Conservation (phyloP, 805 yeast species). For the Wickerhamomyces alni region DNA sequence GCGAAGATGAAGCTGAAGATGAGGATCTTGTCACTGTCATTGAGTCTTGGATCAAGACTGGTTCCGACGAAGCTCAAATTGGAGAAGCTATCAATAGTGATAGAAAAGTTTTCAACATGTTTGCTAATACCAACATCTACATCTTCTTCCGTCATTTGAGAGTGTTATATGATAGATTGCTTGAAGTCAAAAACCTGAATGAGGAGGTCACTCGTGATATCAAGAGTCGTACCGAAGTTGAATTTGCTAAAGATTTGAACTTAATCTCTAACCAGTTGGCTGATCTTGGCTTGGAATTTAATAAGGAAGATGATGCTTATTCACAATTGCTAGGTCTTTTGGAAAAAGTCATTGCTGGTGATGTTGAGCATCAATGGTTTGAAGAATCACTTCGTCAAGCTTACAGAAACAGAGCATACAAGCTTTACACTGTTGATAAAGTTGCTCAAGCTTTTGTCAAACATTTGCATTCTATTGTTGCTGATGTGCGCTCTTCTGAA, state of each 20-base stretch:
- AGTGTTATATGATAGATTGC: slow-evolving; percentile 72
- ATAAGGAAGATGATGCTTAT: slow-evolving; percentile 61
- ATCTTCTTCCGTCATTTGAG: slow-evolving; percentile 84
- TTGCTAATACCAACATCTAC: slow-evolving; percentile 84
- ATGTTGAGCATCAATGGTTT: slow-evolving; percentile 87
- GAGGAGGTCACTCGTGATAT: slow-evolving; percentile 70
- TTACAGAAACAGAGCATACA: slow-evolving; percentile 87
- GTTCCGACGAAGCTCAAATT: slow-evolving; percentile 18
- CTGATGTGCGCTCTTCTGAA: slow-evolving; percentile 76
- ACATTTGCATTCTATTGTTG: slow-evolving; percentile 78
- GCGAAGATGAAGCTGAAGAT: slow-evolving; percentile 18
- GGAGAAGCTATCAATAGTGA: slow-evolving; percentile 24
- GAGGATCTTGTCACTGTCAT: slow-evolving; percentile 15
- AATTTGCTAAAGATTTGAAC: slow-evolving; percentile 84
- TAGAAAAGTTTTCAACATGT: slow-evolving; percentile 64
- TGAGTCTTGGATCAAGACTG: slow-evolving; percentile 23
- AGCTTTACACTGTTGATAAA: slow-evolving; percentile 88
- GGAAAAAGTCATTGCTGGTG: slow-evolving; percentile 77
- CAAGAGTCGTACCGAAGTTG: slow-evolving; percentile 51
- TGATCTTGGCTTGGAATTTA: slow-evolving; percentile 71
- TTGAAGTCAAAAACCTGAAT: slow-evolving; percentile 70
- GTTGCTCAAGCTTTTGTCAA: slow-evolving; percentile 79
- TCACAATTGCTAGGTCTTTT: slow-evolving; percentile 71
- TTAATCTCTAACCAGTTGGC: slow-evolving; percentile 74
- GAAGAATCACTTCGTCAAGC: slow-evolving; percentile 96